phyloP scores from a whole-genome alignment of 768 basidiomycete species.

The Chalciporus piperatus region DNA sequence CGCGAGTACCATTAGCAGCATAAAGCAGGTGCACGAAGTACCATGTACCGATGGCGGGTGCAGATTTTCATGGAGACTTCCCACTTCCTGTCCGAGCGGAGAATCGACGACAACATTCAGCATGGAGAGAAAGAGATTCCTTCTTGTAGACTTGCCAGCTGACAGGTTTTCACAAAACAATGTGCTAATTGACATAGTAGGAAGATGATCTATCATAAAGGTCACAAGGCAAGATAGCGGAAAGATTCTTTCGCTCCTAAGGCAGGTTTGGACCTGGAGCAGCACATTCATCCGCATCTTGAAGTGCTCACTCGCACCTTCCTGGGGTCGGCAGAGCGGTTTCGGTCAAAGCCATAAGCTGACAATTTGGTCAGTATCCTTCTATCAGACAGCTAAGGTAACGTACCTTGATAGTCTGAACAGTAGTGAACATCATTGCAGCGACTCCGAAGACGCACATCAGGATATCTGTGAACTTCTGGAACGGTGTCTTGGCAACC shows the following conservation, averaged over 20 bases:
- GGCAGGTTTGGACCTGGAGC: not conserved
- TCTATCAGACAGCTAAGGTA: not conserved
- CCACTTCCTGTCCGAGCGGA: slow-evolving; percentile 16
- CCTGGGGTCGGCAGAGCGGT: slow-evolving; percentile 38
- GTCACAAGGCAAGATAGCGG: not conserved
- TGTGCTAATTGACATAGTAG: not conserved
- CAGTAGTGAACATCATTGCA: slow-evolving; percentile 76
- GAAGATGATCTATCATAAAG: slow-evolving; percentile 6
- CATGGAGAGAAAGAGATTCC: too few relatives aligned
- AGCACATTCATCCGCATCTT: slow-evolving; percentile 1
- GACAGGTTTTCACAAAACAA: not conserved
- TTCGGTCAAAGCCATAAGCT: slow-evolving; percentile 63
- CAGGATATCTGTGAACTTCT: slow-evolving; percentile 66
- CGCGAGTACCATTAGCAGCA: not conserved
- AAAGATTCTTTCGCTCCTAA: not conserved
- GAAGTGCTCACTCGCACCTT: slow-evolving; percentile 21
- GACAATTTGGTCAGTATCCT: slow-evolving; percentile 10
- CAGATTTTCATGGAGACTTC: not conserved
- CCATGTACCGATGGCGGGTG: too few relatives aligned
- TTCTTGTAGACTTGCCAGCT: not conserved
- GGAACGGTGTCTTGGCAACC: slow-evolving; percentile 66
- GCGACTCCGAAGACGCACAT: slow-evolving; percentile 73
- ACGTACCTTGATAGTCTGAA: slow-evolving; percentile 67
- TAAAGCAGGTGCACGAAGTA: not conserved
- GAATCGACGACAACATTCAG: slow-evolving; percentile 10